These are phyloP conservation scores for Suillus spraguei DNA, from an alignment of 768 basidiomycete genomes.

Conservation along the genomic window DNA sequence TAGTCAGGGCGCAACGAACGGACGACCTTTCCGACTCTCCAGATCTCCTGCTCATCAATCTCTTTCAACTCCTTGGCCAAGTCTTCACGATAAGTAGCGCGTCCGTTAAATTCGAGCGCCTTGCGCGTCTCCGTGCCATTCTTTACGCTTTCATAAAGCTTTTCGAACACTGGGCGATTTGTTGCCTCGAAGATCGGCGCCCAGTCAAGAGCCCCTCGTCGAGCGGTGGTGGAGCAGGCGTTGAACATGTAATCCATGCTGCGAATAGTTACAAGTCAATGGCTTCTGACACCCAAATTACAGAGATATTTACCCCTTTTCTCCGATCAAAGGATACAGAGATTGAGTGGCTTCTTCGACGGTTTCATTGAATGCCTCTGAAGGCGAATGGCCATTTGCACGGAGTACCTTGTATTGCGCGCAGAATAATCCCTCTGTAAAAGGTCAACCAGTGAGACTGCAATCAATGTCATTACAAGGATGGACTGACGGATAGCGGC, in stretches of 20 bases:
- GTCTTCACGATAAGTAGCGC: constrained; percentile 90
- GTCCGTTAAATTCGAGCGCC: constrained; percentile 93
- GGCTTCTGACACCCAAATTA: background rate
- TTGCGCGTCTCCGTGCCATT: constrained; percentile 98
- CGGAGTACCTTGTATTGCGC: constrained; percentile 99
- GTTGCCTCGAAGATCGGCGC: constrained; percentile 95
- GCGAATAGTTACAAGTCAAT: constrained; percentile 13
- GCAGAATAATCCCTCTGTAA: constrained; percentile 92
- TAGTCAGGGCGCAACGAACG: constrained; percentile 86
- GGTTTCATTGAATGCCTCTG: constrained; percentile 99
- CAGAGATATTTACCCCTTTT: constrained; percentile 69
- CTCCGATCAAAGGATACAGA: constrained; percentile 94
- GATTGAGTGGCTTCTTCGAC: constrained; percentile 99
- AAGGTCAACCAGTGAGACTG: constrained; percentile 2
- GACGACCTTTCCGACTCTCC: constrained; percentile 95
- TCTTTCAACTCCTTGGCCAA: constrained; percentile 90
- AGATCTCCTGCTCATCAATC: constrained; percentile 98
- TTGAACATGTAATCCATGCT: constrained; percentile 99
- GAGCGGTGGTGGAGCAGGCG: constrained; percentile 98
- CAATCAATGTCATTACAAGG: background rate
- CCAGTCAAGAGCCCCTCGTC: constrained; percentile 99
- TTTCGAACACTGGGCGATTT: constrained; percentile 92
- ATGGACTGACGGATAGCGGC: constrained; percentile 76
- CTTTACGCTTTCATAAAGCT: constrained; percentile 91
- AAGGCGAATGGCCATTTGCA: constrained; percentile 94